Percentiles rank a stretch among this genome's conserved stretches.
Conservation (phyloP, 306 rosid species). For the Castanopsis chinensis region DNA sequence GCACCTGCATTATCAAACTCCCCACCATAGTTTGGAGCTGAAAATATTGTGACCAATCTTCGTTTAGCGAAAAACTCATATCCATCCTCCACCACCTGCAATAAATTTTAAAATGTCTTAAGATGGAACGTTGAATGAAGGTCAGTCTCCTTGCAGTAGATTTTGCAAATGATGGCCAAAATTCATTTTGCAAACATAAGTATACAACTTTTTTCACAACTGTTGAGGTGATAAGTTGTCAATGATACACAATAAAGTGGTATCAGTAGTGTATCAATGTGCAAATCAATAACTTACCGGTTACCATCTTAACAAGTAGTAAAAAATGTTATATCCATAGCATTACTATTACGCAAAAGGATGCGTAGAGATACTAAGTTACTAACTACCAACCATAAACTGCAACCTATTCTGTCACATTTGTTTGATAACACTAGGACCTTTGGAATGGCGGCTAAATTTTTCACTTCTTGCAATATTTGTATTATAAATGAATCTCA, state of each 20-base stretch:
- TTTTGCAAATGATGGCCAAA: background rate
- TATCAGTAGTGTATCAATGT: too few species aligned
- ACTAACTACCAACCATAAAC: background rate
- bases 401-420: background rate
- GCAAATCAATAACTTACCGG: too few species aligned
- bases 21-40: conserved; percentile 90
- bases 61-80: conserved; percentile 77
- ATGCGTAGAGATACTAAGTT: background rate
- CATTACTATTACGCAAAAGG: background rate
- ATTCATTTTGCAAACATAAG: background rate
- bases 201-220: too few species aligned
- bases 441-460: background rate
- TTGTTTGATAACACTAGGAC: background rate
- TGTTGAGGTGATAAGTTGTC: too few species aligned
- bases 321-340: too few species aligned
- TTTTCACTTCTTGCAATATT: background rate
- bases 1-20: conserved; percentile 89
- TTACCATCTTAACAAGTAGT: too few species aligned
- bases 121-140: conserved; percentile 1
- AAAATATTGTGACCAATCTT: conserved; percentile 78
- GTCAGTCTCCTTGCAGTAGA: background rate
- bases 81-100: conserved; percentile 90
- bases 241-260: too few species aligned
- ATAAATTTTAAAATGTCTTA: background rate
- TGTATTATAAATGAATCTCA: background rate